Conservation (phyloP, 2,329 filamentous ascomycete species). For the Immersiporthe knoxdaviesiana region DNA sequence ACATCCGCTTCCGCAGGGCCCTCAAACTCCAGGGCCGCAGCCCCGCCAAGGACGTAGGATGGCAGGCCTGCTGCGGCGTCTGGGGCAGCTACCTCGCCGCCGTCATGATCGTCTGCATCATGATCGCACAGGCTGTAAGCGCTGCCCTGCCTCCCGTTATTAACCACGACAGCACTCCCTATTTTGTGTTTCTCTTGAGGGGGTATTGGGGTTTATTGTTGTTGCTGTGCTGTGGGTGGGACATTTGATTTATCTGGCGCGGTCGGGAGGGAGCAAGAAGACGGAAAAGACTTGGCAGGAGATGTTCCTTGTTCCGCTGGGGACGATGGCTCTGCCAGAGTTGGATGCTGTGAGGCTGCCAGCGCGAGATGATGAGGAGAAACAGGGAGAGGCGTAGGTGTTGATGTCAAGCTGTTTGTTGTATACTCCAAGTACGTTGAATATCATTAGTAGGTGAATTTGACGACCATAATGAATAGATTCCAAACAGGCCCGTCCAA, state of each 20-base stretch:
- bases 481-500: too few relatives aligned
- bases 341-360: background rate
- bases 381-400: background rate
- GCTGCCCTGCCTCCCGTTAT: constrained; percentile 33
- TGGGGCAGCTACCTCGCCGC: constrained; percentile 34
- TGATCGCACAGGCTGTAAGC: constrained; percentile 38
- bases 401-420: too few relatives aligned
- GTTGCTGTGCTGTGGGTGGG: constrained; percentile 17
- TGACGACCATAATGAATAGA: too few relatives aligned
- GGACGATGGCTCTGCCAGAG: constrained; percentile 17
- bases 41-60: constrained; percentile 39
- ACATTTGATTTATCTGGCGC: constrained; percentile 5
- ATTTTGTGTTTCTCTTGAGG: constrained; percentile 19
- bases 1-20: constrained; percentile 49
- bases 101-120: constrained; percentile 37
- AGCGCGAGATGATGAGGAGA: background rate
- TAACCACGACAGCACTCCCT: constrained; percentile 21
- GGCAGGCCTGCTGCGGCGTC: constrained; percentile 37
- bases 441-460: too few relatives aligned
- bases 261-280: background rate
- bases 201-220: constrained; percentile 21
- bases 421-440: too few relatives aligned
- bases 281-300: background rate
- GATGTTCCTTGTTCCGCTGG: constrained; percentile 11
- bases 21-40: constrained; percentile 44